Evolutionary conservation across 495 filamentous ascomycete genomes (phyloP).

Genomic region (Letharia lupina): DNA sequence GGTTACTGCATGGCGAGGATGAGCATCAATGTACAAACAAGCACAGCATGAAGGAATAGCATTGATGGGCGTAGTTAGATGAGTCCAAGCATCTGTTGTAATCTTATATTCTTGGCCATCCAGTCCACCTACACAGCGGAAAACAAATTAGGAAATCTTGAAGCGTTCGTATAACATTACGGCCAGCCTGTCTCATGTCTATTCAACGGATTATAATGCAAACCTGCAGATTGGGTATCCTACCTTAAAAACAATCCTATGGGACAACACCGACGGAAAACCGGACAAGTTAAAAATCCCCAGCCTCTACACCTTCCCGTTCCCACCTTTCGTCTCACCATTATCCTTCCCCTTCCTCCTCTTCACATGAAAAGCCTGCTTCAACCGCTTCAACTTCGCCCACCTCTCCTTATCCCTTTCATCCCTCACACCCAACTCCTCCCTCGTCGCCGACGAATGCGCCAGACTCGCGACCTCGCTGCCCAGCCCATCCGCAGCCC

Average conservation of each 20-base stretch:
- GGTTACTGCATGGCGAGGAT: not conserved
- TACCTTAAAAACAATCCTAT: not conserved
- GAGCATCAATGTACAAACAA: not conserved
- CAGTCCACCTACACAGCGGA: too few relatives aligned
- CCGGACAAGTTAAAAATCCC: not conserved
- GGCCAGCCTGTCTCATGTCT: too few relatives aligned
- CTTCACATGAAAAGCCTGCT: conserved; percentile 40
- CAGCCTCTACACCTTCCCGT: too few relatives aligned
- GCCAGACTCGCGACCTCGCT: conserved; percentile 17
- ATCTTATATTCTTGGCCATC: too few relatives aligned
- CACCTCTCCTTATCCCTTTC: conserved; percentile 45
- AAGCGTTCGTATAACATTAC: too few relatives aligned
- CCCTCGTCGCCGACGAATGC: conserved; percentile 22
- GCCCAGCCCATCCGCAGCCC: not conserved
- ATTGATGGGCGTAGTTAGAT: not conserved
- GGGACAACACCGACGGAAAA: too few relatives aligned
- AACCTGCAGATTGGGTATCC: too few relatives aligned
- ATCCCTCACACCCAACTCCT: conserved; percentile 25
- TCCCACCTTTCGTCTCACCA: not conserved
- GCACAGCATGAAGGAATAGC: not conserved
- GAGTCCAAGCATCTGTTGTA: too few relatives aligned
- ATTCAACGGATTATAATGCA: too few relatives aligned
- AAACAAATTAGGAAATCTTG: too few relatives aligned
- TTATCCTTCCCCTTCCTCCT: conserved; percentile 17
- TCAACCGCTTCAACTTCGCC: conserved; percentile 43